Evolutionary conservation across 2,329 filamentous ascomycete species (phyloP).

Genomic region (Microdochium nivale): DNA sequence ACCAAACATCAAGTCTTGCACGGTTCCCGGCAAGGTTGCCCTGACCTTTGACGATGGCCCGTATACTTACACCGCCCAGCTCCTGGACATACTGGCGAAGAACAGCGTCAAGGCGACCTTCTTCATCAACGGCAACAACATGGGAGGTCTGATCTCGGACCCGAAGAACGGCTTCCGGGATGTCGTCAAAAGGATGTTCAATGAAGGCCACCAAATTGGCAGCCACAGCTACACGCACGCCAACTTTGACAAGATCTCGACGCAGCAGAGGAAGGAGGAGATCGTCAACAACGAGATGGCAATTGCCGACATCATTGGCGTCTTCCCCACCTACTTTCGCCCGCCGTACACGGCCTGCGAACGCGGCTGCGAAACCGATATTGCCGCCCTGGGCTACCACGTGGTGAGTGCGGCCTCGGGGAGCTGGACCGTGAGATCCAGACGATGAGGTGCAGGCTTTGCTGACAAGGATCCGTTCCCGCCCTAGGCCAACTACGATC

Average conservation of each 20-base stretch:
- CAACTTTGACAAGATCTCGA: slow-evolving; percentile 26
- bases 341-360: slow-evolving; percentile 22
- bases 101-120: slow-evolving; percentile 25
- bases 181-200: slow-evolving; percentile 32
- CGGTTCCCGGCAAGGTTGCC: slow-evolving; percentile 20
- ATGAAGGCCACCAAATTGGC: slow-evolving; percentile 37
- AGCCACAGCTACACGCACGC: slow-evolving; percentile 39
- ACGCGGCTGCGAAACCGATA: slow-evolving; percentile 11
- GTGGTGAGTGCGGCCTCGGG: slow-evolving; percentile 11
- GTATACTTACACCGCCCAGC: slow-evolving; percentile 20
- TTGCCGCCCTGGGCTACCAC: slow-evolving; percentile 23
- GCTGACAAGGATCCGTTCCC: background rate
- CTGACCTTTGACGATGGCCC: slow-evolving; percentile 29
- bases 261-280: slow-evolving; percentile 24
- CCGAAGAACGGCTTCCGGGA: slow-evolving; percentile 19
- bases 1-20: slow-evolving; percentile 23
- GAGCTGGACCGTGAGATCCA: too few species aligned
- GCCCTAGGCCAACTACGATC: slow-evolving; percentile 29
- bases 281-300: slow-evolving; percentile 37
- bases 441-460: background rate
- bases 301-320: slow-evolving; percentile 30
- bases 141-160: slow-evolving; percentile 24
- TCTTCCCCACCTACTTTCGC: slow-evolving; percentile 36
- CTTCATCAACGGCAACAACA: slow-evolving; percentile 25
- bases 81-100: slow-evolving; percentile 24